Base-by-base conservation (phyloP, 164 flowering plant genomes). In the Kalanchoe fedtschenkoi region DNA sequence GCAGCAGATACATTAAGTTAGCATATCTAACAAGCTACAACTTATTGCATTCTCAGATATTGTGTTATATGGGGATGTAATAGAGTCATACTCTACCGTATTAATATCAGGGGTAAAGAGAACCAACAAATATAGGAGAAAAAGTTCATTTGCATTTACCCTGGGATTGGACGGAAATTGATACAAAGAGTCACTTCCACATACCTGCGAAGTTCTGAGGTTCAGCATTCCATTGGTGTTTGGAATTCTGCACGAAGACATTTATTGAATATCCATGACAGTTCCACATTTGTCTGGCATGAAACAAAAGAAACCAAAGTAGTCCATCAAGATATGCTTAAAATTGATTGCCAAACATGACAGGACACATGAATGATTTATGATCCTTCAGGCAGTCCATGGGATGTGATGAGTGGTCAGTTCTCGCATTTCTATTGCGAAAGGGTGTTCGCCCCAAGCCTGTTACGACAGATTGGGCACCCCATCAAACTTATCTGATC, bases 151-250 rank as follows among this genome's bases (percentile, higher is more conserved):
- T n/a, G n/a, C n/a, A n/a, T n/a, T 5, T 16, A 47, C 19, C 47
- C 16, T 17, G 19, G n/a, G 4, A 0, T 19, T 6, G 13, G 32
- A 43, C 19, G n/a, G 22, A 32, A 46, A 9, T 14, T n/a, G n/a
- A n/a, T n/a, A n/a, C n/a, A n/a, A 24, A 11, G 33, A 24, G 2
- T 34, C 9, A 15, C 58, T 17, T 6, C n/a, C 41, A 54, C 14
- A 26, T 70, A 87, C 98, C 95, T 92, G 98, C 98, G 96, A 92
- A 22, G 96, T 89, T 66, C 98, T 96, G 88, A 92, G 80, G 76
- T 89, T 92, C 32, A 92, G 88, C 66, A 70, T 71, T 42, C 98
- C 96, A 68, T 87, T 68, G 14, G 93, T 80, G 35, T 89, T 87
- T 34, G 98, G 98, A 65, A 92, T 75, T 78, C 98, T 91, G 86